Evolutionary conservation across 352 stramenopile species (phyloP).

Genomic region (Plasmopara muralis): DNA sequence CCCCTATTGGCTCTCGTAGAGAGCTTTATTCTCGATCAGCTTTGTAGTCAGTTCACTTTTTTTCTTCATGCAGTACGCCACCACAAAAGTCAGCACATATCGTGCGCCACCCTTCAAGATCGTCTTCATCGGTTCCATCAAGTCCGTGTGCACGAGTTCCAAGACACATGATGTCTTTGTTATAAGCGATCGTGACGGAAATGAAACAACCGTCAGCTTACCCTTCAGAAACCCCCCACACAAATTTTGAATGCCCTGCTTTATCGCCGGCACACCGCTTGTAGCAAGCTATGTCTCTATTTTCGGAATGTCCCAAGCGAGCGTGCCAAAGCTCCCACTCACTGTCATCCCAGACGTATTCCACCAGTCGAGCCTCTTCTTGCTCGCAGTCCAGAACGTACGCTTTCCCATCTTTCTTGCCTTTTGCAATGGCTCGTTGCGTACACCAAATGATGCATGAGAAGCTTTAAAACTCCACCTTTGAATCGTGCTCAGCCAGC

Average conservation of each 20-base stretch:
- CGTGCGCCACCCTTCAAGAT: background rate
- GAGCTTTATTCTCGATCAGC: background rate
- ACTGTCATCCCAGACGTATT: background rate
- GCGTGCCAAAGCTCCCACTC: conserved; percentile 3
- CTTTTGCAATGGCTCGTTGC: background rate
- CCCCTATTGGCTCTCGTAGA: conserved; percentile 1
- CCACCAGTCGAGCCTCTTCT: background rate
- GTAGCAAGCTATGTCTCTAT: background rate
- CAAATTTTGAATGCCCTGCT: background rate
- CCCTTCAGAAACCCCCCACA: background rate
- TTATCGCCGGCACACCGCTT: background rate
- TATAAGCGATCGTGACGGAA: background rate
- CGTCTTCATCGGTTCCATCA: background rate
- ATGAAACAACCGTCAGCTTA: background rate
- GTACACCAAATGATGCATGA: background rate
- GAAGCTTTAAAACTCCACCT: conserved; percentile 7
- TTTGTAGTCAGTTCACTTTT: background rate
- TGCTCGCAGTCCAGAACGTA: background rate
- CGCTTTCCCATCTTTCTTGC: conserved; percentile 2
- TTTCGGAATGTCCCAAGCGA: background rate
- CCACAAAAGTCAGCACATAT: background rate
- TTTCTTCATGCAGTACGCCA: background rate
- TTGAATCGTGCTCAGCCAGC: conserved; percentile 7
- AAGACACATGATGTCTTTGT: background rate
- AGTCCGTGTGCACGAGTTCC: background rate